phyloP scores from a whole-genome alignment of 768 basidiomycete species.

The Lactarius evosmus region DNA sequence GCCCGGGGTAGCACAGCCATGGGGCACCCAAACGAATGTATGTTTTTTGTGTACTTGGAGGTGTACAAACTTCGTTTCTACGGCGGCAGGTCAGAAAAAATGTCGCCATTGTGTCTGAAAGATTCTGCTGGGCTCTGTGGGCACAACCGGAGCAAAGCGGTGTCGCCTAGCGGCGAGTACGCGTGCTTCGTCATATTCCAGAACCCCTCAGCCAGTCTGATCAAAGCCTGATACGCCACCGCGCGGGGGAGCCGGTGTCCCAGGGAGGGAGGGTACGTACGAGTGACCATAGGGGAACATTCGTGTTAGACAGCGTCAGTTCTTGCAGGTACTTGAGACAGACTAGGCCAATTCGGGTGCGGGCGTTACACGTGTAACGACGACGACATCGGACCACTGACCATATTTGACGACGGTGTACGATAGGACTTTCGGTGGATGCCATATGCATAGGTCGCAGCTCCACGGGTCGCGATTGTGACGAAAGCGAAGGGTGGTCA shows the following conservation, averaged over 20 bases:
- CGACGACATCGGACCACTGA: constrained; percentile 1
- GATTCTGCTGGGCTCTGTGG: background rate
- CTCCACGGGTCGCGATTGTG: constrained; percentile 11
- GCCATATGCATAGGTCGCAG: background rate
- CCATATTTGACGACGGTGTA: background rate
- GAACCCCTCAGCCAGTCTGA: constrained; percentile 2
- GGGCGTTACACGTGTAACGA: constrained; percentile 19
- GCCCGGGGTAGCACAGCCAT: background rate
- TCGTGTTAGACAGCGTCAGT: background rate
- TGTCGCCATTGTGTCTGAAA: background rate
- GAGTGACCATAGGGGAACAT: background rate
- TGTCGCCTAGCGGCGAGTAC: constrained; percentile 4
- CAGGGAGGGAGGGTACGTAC: background rate
- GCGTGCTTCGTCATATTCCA: constrained; percentile 21
- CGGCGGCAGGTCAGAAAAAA: background rate
- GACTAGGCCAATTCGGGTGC: constrained; percentile 7
- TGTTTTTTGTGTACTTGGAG: background rate
- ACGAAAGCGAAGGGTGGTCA: background rate
- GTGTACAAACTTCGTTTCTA: background rate
- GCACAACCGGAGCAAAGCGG: background rate
- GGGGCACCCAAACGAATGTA: background rate
- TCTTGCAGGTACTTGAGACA: background rate
- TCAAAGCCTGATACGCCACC: constrained; percentile 14
- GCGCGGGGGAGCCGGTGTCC: background rate
- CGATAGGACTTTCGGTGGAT: background rate